phyloP scores from a whole-genome alignment of 164 flowering plant species.

The Amborella trichopoda region DNA sequence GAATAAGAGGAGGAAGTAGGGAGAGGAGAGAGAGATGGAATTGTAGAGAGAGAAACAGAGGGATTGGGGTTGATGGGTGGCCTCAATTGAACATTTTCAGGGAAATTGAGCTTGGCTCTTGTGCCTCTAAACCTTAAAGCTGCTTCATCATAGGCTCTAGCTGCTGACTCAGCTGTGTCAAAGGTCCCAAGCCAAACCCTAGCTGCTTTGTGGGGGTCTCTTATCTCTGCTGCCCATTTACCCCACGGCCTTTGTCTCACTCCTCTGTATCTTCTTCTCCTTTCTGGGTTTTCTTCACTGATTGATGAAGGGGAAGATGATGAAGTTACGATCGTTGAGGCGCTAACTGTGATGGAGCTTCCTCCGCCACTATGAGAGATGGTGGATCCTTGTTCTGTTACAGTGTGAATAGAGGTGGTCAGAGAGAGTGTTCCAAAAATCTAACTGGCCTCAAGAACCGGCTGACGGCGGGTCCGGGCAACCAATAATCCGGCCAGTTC shows the following conservation, averaged over 20 bases:
- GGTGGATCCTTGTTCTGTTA: conserved; percentile 3
- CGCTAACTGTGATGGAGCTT: not conserved
- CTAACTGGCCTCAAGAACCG: too few species aligned
- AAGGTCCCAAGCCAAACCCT: conserved; percentile 79
- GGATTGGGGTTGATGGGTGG: conserved; percentile 13
- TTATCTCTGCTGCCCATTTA: conserved; percentile 80
- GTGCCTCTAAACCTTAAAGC: conserved; percentile 69
- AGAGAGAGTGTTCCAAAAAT: too few species aligned
- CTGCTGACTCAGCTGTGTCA: conserved; percentile 76
- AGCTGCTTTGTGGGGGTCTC: conserved; percentile 76
- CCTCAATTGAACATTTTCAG: conserved; percentile 34
- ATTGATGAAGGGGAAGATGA: conserved; percentile 1
- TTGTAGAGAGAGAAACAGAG: too few species aligned
- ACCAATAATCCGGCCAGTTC: too few species aligned
- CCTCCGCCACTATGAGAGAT: too few species aligned
- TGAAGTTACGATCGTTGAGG: not conserved
- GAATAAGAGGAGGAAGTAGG: too few species aligned
- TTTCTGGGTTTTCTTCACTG: conserved; percentile 13
- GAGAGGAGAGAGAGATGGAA: too few species aligned
- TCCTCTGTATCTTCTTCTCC: conserved; percentile 60
- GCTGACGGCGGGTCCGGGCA: too few species aligned
- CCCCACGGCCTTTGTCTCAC: conserved; percentile 82
- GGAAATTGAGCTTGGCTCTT: conserved; percentile 73
- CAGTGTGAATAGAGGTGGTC: not conserved
- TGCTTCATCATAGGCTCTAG: conserved; percentile 67